Conservation (phyloP, 1,284 basidiomycete genomes). For the Cryptococcus sp. region DNA sequence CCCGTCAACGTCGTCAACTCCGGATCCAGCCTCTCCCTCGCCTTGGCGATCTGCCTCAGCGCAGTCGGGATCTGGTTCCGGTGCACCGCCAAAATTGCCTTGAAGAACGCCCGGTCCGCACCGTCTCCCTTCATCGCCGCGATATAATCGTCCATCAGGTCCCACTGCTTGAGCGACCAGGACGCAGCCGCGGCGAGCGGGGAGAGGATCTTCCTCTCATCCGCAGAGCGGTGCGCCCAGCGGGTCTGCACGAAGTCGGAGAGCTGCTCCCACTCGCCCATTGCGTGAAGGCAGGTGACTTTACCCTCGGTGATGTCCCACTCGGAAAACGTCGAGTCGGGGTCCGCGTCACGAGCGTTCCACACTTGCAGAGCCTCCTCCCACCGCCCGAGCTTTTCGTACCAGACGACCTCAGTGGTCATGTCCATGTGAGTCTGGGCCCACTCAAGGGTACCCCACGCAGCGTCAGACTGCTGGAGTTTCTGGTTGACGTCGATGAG, state of each 20-base stretch:
- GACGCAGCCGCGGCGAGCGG: conserved; percentile 96
- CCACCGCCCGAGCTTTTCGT: conserved; percentile 94
- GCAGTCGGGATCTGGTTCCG: conserved; percentile 94
- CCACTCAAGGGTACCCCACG: conserved; percentile 87
- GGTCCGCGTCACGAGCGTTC: conserved; percentile 42
- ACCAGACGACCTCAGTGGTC: conserved; percentile 66
- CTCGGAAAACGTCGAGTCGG: conserved; percentile 57
- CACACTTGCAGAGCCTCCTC: conserved; percentile 89
- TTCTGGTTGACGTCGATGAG: conserved; percentile 97
- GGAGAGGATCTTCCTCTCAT: conserved; percentile 87
- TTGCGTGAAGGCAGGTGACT: conserved; percentile 93
- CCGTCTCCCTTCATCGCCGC: conserved; percentile 90
- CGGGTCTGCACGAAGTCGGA: conserved; percentile 82
- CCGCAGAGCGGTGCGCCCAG: conserved; percentile 79
- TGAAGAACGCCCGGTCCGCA: conserved; percentile 92
- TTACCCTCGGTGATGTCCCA: conserved; percentile 72
- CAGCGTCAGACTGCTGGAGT: conserved; percentile 93
- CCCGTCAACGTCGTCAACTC: conserved; percentile 90
- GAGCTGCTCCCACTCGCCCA: conserved; percentile 96
- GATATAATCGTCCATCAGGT: conserved; percentile 97
- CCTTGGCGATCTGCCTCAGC: conserved; percentile 83
- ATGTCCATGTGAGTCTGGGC: conserved; percentile 62
- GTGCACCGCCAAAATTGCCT: conserved; percentile 92
- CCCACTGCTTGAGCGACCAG: conserved; percentile 97
- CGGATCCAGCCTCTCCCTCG: conserved; percentile 88